Evolutionary conservation across 768 basidiomycete genomes (phyloP).

Genomic region (Pluteus cervinus): DNA sequence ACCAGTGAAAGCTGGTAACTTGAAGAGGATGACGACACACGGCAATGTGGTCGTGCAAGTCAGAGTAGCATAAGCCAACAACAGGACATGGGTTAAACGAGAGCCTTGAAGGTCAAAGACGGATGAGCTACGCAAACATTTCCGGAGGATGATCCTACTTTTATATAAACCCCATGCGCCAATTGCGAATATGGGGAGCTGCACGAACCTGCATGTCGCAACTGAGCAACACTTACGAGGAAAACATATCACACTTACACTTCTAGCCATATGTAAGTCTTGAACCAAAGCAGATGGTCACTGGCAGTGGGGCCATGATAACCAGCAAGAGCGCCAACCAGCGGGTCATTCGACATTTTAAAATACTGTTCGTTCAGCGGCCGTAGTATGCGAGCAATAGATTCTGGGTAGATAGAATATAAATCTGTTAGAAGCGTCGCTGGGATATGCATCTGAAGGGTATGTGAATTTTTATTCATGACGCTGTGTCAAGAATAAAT

Average conservation of each 20-base stretch:
- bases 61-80: conserved; percentile 72
- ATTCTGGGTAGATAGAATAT: conserved; percentile 56
- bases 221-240: neutral
- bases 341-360: conserved; percentile 56
- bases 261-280: conserved; percentile 57
- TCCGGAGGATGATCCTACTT: conserved; percentile 25
- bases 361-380: conserved; percentile 46
- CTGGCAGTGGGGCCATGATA: conserved; percentile 22
- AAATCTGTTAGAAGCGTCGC: conserved; percentile 67
- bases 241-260: conserved; percentile 32
- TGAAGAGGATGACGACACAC: conserved; percentile 56
- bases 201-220: conserved; percentile 43
- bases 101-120: conserved; percentile 28
- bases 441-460: conserved; percentile 50
- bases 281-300: conserved; percentile 52
- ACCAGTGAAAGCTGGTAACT: conserved; percentile 38
- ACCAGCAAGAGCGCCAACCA: conserved; percentile 50
- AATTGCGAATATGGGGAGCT: conserved; percentile 74
- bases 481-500: neutral
- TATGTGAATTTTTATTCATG: neutral
- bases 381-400: conserved; percentile 43
- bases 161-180: conserved; percentile 55
- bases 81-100: conserved; percentile 48
- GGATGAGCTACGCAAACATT: neutral
- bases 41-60: conserved; percentile 75